Base-by-base conservation (phyloP, 2,329 filamentous ascomycete species). In the Stagonosporopsis cucurbitacearum region DNA sequence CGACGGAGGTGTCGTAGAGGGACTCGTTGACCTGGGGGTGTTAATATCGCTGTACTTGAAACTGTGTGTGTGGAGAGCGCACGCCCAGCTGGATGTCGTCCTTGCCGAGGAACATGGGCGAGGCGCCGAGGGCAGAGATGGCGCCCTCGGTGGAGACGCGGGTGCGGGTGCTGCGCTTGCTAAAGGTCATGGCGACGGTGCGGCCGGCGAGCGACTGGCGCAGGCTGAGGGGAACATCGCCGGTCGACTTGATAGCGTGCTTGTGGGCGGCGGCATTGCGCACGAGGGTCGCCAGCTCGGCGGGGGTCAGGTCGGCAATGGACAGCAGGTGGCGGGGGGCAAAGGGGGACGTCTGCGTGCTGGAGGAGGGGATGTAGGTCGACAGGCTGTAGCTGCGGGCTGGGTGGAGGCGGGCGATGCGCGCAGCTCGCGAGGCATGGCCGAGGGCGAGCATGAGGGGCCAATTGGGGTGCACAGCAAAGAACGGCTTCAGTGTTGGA, bases 51-150 rank as follows among this genome's bases (percentile, higher is more conserved):
- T n/a, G n/a, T n/a, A n/a, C n/a, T n/a, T n/a, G n/a, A n/a, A n/a
- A n/a, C n/a, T n/a, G n/a, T n/a, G n/a, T n/a, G n/a, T n/a, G n/a
- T n/a, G n/a, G n/a, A n/a, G n/a, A n/a, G 26, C 83, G 63, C 75
- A 90, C 95, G 48, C 95, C 95, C 19, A 99, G 83, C 77, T 99
- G 95, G 60, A 99, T 99, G 73, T 99, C 95, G 51, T 96, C 89
- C 73, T 93, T 95, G 69, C 93, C 92, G 55, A 99, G 78, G 74
- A 99, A 99, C 93, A 99, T 97, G 20, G 95, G 88, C 68, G 96
- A 90, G 0, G 94, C 95, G 33, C 93, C 92, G 81, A 99, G 84
- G 57, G 91, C 81, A n/a, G 89, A 86, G 33, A 97, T 88, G 12
- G 95, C 95, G 7, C 89, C 89, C 80, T 99, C 95, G 1, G 93